A percentile compares a stretch with the other conserved stretches of the same genome.
phyloP scores from a whole-genome alignment of 805 yeast genomes.

The Cyberlindnera subsufficiens region DNA sequence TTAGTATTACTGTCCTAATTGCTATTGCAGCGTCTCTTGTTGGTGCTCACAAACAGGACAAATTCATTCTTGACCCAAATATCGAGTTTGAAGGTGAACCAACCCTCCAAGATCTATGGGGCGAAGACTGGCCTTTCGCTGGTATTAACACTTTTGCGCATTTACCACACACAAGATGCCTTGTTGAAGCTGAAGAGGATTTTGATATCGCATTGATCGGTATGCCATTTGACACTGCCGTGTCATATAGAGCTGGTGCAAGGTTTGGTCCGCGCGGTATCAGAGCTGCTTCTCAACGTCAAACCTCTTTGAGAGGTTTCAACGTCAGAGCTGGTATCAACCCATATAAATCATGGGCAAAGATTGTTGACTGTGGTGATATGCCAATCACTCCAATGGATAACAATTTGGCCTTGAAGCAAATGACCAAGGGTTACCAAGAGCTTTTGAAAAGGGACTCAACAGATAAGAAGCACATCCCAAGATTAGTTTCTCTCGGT shows the following conservation, averaged over 20 bases:
- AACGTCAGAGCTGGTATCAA: constrained; percentile 59
- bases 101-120: constrained; percentile 61
- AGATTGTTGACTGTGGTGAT: constrained; percentile 61
- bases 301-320: constrained; percentile 61
- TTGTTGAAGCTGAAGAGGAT: constrained; percentile 36
- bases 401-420: constrained; percentile 55
- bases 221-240: constrained; percentile 81
- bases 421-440: constrained; percentile 52
- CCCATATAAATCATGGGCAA: constrained; percentile 51
- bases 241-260: constrained; percentile 74
- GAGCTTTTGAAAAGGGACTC: constrained; percentile 39
- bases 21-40: constrained; percentile 10
- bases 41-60: constrained; percentile 8
- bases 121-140: constrained; percentile 64
- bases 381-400: constrained; percentile 66
- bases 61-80: constrained; percentile 12
- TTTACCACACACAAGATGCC: constrained; percentile 53
- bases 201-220: constrained; percentile 75
- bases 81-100: constrained; percentile 24
- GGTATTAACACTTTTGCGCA: constrained; percentile 75
- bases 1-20: constrained; percentile 3
- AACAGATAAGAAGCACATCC: constrained; percentile 31
- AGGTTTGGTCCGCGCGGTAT: constrained; percentile 78
- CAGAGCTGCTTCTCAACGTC: constrained; percentile 65
- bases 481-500: constrained; percentile 67